These are phyloP conservation scores for Anastatica hierochuntica DNA, from an alignment of 345 rosid species.

Conservation along the genomic window DNA sequence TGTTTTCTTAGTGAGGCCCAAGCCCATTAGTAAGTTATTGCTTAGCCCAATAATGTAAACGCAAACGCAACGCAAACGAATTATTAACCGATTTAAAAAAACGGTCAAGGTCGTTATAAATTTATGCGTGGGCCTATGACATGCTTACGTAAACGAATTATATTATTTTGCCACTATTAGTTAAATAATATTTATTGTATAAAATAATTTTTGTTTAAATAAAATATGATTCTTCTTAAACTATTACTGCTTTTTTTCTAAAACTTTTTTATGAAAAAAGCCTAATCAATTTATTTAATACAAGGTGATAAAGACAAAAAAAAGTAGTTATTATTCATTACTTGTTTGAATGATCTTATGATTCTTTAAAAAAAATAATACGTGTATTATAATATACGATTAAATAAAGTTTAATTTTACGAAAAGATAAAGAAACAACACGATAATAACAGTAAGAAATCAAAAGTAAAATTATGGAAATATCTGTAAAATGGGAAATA, in stretches of 20 bases:
- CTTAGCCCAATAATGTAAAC: background rate
- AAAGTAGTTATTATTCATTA: conserved; percentile 1
- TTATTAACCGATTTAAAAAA: background rate
- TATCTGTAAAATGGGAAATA: background rate
- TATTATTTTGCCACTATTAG: no score
- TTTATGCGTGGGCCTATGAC: no score
- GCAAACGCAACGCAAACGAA: background rate
- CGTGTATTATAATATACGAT: no score
- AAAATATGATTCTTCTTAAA: no score
- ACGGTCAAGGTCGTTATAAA: no score
- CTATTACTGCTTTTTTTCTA: no score
- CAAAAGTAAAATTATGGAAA: background rate
- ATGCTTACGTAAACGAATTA: no score
- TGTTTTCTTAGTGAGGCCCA: background rate
- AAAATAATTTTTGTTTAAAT: no score
- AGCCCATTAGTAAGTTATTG: background rate
- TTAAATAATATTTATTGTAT: no score
- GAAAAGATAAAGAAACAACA: background rate
- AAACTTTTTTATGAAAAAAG: no score
- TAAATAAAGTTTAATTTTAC: background rate
- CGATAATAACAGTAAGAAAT: background rate
- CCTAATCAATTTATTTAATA: no score
- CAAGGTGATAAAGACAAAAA: background rate
- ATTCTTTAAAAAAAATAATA: conserved; percentile 16
- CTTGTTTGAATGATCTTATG: conserved; percentile 7